Evolutionary conservation across 1,284 basidiomycete genomes (phyloP).

Genomic region (Rhodotorula sp.): DNA sequence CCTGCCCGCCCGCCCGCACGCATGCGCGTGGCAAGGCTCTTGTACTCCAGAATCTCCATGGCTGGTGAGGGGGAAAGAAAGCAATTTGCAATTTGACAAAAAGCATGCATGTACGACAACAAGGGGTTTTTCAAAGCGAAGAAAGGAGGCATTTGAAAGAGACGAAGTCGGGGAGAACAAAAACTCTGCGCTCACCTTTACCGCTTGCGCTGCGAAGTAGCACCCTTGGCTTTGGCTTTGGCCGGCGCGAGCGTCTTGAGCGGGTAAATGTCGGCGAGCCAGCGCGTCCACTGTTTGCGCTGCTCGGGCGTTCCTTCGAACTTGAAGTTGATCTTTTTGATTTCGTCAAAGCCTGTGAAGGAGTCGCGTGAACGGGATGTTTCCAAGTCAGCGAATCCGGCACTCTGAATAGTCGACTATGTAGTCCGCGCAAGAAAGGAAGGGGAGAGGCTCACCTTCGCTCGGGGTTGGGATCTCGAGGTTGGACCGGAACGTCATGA

Average conservation of each 20-base stretch:
- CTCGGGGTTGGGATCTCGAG: constrained; percentile 14
- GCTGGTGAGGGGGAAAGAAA: too few relatives aligned
- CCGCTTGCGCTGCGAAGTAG: neutral
- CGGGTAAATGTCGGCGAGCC: constrained; percentile 24
- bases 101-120: constrained; percentile 3
- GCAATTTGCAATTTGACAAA: neutral
- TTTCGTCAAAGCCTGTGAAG: constrained; percentile 67
- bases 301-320: constrained; percentile 60
- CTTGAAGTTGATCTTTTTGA: constrained; percentile 72
- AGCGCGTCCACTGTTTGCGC: constrained; percentile 16
- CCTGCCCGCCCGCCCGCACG: too few relatives aligned
- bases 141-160: neutral
- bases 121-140: neutral
- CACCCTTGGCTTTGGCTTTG: neutral
- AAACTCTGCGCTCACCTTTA: too few relatives aligned
- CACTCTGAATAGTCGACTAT: too few relatives aligned
- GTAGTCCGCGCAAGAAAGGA: neutral
- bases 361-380: too few relatives aligned
- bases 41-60: too few relatives aligned
- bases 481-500: constrained; percentile 6
- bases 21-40: too few relatives aligned
- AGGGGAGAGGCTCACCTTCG: constrained; percentile 28
- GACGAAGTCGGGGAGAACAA: neutral
- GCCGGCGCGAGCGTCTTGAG: constrained; percentile 1
- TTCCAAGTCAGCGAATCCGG: too few relatives aligned